Evolutionary conservation across 2,329 filamentous ascomycete species (phyloP).

Genomic region (Elsinoe fawcettii): DNA sequence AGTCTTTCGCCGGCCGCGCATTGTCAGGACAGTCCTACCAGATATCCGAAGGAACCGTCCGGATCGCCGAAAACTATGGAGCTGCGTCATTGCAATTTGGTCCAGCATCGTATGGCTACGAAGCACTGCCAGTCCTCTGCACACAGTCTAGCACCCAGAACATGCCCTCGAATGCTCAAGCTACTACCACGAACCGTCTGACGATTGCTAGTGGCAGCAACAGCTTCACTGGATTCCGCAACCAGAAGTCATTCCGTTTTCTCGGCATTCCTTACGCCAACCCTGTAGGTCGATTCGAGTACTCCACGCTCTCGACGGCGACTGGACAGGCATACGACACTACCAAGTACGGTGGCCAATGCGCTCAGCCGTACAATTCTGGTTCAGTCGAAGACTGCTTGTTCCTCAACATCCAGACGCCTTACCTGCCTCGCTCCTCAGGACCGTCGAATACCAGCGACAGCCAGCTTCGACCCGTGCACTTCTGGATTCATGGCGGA

Average conservation of each 20-base stretch:
- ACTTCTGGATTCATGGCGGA: slow-evolving; percentile 50
- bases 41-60: slow-evolving; percentile 35
- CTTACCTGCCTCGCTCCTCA: slow-evolving; percentile 30
- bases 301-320: slow-evolving; percentile 41
- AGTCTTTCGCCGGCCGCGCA: slow-evolving; percentile 35
- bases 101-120: slow-evolving; percentile 24
- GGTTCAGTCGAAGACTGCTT: slow-evolving; percentile 39
- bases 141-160: slow-evolving; percentile 39
- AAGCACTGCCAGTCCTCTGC: slow-evolving; percentile 42
- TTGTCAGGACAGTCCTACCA: slow-evolving; percentile 35
- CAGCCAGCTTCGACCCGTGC: slow-evolving; percentile 38
- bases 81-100: slow-evolving; percentile 30
- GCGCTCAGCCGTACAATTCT: slow-evolving; percentile 30
- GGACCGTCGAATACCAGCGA: slow-evolving; percentile 30
- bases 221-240: slow-evolving; percentile 44
- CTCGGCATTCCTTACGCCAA: slow-evolving; percentile 41
- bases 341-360: slow-evolving; percentile 40
- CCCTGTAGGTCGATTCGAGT: slow-evolving; percentile 36
- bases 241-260: slow-evolving; percentile 47
- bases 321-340: slow-evolving; percentile 40
- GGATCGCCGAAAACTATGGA: slow-evolving; percentile 23
- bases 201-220: slow-evolving; percentile 37
- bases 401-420: slow-evolving; percentile 44
- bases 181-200: slow-evolving; percentile 33
- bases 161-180: slow-evolving; percentile 28